Percentiles rank a stretch among this genome's conserved stretches.
phyloP scores from a whole-genome alignment of 768 basidiomycete genomes.

The Hygrophorus russula region DNA sequence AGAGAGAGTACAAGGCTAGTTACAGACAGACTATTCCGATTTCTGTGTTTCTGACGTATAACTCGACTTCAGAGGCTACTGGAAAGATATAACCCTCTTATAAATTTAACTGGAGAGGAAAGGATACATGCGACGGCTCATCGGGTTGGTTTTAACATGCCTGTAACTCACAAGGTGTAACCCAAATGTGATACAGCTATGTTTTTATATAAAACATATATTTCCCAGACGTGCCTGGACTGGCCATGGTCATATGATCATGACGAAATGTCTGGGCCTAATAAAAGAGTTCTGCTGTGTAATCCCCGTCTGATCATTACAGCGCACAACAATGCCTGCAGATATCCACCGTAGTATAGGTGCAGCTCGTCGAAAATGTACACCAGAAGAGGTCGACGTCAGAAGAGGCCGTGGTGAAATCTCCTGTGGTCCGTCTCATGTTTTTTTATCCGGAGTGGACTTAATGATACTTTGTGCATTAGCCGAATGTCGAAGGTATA shows the following conservation, averaged over 20 bases:
- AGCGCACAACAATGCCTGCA: too few relatives aligned
- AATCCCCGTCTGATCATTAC: too few relatives aligned
- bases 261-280: too few relatives aligned
- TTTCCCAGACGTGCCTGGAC: too few relatives aligned
- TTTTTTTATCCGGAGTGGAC: neutral
- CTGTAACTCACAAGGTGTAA: constrained; percentile 30
- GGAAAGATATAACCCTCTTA: constrained; percentile 79
- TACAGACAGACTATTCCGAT: neutral
- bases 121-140: constrained; percentile 75
- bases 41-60: neutral
- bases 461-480: constrained; percentile 39
- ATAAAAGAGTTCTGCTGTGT: too few relatives aligned
- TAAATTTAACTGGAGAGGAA: constrained; percentile 72
- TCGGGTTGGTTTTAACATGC: constrained; percentile 82
- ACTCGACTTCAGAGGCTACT: constrained; percentile 45
- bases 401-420: constrained; percentile 54
- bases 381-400: constrained; percentile 43
- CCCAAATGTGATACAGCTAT: too few relatives aligned
- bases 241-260: too few relatives aligned
- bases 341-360: too few relatives aligned
- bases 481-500: constrained; percentile 66
- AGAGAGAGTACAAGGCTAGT: constrained; percentile 67
- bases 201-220: too few relatives aligned
- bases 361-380: too few relatives aligned
- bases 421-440: constrained; percentile 1